Conservation (phyloP, 2,329 filamentous ascomycete species). For the Sporothrix protearum region DNA sequence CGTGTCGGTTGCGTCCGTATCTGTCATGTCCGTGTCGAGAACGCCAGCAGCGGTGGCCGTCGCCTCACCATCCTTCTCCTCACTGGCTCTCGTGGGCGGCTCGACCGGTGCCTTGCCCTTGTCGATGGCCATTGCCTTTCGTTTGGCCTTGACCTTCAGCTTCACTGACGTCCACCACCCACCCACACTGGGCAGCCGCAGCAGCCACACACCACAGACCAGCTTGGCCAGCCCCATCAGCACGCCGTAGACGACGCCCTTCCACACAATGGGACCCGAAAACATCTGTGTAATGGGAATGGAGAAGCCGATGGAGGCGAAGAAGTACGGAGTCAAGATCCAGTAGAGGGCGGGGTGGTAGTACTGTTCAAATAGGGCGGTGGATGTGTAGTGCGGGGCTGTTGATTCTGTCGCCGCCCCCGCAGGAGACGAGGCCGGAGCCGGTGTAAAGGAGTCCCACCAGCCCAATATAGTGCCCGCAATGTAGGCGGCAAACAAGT, state of each 20-base stretch:
- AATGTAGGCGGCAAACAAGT: constrained; percentile 60
- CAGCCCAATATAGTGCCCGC: constrained; percentile 57
- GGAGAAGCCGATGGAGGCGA: constrained; percentile 71
- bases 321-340: constrained; percentile 69
- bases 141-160: not conserved
- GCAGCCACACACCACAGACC: constrained; percentile 54
- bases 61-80: not conserved
- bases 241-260: constrained; percentile 66
- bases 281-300: constrained; percentile 73
- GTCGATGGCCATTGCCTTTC: not conserved
- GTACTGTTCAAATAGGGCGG: constrained; percentile 40
- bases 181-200: constrained; percentile 16
- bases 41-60: not conserved
- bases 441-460: constrained; percentile 45
- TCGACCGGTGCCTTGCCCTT: not conserved
- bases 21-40: not conserved
- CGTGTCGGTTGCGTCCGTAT: not conserved
- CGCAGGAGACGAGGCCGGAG: not conserved
- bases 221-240: constrained; percentile 66
- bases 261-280: constrained; percentile 60
- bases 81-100: no score
- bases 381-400: constrained; percentile 6
- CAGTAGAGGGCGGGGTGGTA: constrained; percentile 41
- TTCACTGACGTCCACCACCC: not conserved
- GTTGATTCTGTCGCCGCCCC: not conserved